Percentiles rank a stretch among this genome's conserved stretches.
These are phyloP conservation scores for Haematococcus sp. DNA, from an alignment of 139 green algal species.

Conservation along the genomic window DNA sequence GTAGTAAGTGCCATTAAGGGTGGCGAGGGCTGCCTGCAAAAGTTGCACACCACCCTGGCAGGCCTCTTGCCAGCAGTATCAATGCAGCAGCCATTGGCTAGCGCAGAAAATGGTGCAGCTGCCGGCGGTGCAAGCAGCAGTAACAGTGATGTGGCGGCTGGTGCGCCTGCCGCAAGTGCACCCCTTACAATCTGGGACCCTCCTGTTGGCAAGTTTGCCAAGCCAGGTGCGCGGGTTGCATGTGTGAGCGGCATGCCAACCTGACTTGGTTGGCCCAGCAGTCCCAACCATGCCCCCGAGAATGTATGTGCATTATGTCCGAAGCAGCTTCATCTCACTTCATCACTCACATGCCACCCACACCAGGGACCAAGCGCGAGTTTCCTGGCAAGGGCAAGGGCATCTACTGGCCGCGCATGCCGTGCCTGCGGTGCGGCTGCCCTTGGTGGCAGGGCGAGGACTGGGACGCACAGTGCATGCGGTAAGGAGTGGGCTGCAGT, in stretches of 20 bases:
- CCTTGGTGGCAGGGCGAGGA: conserved; percentile 84
- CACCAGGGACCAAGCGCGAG: conserved; percentile 14
- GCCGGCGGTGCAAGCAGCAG: conserved; percentile 13
- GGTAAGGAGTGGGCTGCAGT: conserved; percentile 14
- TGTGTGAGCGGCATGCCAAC: no score
- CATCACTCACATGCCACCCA: no score
- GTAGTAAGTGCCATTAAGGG: conserved; percentile 16
- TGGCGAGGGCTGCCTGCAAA: neutral
- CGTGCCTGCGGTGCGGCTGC: conserved; percentile 73
- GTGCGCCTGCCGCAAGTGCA: neutral
- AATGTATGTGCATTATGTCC: no score
- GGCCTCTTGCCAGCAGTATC: neutral
- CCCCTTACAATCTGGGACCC: conserved; percentile 17
- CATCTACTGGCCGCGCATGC: conserved; percentile 63
- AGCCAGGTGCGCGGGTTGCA: conserved; percentile 17
- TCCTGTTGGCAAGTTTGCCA: conserved; percentile 46
- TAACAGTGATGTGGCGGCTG: neutral
- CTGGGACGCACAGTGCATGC: conserved; percentile 71
- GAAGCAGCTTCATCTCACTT: no score
- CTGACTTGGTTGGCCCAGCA: no score
- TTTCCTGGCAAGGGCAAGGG: conserved; percentile 23
- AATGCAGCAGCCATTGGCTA: neutral
- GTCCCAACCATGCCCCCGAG: no score
- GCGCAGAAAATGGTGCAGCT: neutral
- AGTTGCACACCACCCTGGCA: conserved; percentile 3